These are phyloP conservation scores for Sclerotinia nivalis DNA, from an alignment of 2,329 filamentous ascomycete genomes.

Conservation along the genomic window DNA sequence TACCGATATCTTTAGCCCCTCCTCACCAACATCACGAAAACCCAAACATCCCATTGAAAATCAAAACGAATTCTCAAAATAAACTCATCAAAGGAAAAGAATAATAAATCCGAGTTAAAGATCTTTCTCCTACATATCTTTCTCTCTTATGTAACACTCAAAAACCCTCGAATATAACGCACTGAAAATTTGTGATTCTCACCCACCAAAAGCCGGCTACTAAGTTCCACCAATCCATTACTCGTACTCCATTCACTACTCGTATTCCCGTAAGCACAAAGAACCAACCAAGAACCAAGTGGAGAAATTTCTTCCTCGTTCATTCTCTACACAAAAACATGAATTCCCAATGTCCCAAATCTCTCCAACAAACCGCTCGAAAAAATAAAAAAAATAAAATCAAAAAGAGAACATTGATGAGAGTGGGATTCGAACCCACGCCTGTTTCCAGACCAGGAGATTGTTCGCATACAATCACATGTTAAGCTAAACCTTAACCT, in stretches of 20 bases:
- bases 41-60: background rate
- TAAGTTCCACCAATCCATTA: background rate
- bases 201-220: background rate
- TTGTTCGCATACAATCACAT: background rate
- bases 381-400: background rate
- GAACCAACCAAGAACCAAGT: background rate
- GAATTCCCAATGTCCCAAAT: no score
- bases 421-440: constrained; percentile 21
- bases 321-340: background rate
- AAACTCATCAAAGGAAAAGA: background rate
- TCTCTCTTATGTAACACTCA: background rate
- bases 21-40: background rate
- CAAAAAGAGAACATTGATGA: background rate
- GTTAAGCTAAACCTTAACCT: constrained; percentile 12
- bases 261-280: background rate
- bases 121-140: background rate
- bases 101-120: background rate
- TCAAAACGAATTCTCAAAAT: background rate
- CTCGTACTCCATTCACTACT: background rate
- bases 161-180: background rate
- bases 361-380: background rate
- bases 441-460: constrained; percentile 20
- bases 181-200: background rate
- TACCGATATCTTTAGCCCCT: background rate
- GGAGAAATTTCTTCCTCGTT: background rate